Evolutionary conservation across 2,329 filamentous ascomycete genomes (phyloP).

Genomic region (Cephalotrichum gorgonifer): DNA sequence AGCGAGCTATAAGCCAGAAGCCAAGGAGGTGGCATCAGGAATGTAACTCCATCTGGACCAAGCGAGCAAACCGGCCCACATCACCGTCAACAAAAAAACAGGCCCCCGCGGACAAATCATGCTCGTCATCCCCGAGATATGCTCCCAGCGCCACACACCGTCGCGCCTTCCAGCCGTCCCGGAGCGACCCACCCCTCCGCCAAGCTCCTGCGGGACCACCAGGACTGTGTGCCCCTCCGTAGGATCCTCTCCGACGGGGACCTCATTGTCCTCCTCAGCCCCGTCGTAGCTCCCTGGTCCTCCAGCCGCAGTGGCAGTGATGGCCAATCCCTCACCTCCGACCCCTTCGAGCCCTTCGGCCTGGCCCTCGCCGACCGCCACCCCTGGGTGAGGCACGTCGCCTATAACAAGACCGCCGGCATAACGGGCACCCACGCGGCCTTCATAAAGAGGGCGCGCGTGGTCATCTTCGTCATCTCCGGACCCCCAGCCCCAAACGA

Average conservation of each 20-base stretch:
- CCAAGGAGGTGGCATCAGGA: too few species aligned
- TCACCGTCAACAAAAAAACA: too few species aligned
- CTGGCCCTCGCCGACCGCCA: conserved; percentile 50
- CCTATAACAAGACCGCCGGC: conserved; percentile 54
- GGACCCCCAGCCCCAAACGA: conserved; percentile 35
- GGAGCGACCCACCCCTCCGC: conserved; percentile 12
- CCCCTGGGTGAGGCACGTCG: conserved; percentile 56
- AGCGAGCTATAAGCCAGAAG: too few species aligned
- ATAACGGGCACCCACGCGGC: conserved; percentile 53
- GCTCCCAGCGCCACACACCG: background rate
- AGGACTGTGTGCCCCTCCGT: conserved; percentile 35
- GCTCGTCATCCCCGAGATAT: background rate
- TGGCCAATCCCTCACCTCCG: conserved; percentile 35
- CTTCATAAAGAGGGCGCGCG: conserved; percentile 50
- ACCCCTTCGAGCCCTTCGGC: conserved; percentile 66
- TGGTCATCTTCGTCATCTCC: conserved; percentile 51
- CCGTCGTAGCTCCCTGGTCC: conserved; percentile 38
- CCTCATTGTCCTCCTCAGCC: conserved; percentile 52
- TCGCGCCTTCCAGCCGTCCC: conserved; percentile 2
- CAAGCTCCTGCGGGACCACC: conserved; percentile 28
- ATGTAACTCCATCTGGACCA: too few species aligned
- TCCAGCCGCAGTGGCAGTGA: too few species aligned
- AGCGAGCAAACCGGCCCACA: too few species aligned
- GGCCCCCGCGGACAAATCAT: conserved; percentile 4
- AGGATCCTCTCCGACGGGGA: conserved; percentile 33